Percentiles rank a stretch among this genome's conserved stretches.
Conservation (phyloP, 2,329 filamentous ascomycete species). For the Botrytis elliptica region DNA sequence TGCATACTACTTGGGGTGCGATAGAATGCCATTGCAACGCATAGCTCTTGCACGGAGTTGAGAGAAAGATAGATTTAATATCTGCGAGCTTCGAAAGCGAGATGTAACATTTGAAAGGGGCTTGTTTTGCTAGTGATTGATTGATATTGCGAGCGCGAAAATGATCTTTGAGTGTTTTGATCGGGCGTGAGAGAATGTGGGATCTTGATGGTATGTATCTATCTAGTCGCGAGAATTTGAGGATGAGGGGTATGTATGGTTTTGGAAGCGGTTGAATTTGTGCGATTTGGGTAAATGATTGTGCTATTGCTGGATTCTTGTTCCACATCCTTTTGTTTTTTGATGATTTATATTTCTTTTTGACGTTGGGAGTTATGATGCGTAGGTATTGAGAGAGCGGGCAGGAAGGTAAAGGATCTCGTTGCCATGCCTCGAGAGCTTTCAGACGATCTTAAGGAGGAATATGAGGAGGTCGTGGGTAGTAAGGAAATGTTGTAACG, state of each 20-base stretch:
- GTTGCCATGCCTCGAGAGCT: fast-evolving
- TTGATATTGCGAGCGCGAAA: background rate
- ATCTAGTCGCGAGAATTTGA: background rate
- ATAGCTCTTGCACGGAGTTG: background rate
- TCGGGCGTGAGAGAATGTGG: too few relatives aligned
- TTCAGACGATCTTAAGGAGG: background rate
- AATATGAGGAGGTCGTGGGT: slow-evolving; percentile 15
- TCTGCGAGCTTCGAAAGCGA: background rate
- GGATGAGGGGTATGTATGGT: background rate
- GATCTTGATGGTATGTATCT: background rate
- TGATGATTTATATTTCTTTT: fast-evolving
- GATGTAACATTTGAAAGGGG: too few relatives aligned
- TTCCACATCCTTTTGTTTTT: background rate
- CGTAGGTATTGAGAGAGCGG: background rate
- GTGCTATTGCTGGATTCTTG: background rate
- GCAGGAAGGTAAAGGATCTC: fast-evolving
- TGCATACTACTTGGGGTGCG: background rate
- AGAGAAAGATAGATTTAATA: background rate
- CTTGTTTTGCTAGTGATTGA: background rate
- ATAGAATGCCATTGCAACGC: background rate
- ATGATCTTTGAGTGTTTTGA: background rate
- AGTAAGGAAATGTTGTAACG: slow-evolving; percentile 3
- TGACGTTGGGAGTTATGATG: background rate
- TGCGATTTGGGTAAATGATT: background rate
- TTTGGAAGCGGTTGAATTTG: background rate